These are phyloP conservation scores for Rhododendron kiyosumense DNA, from an alignment of 148 eudicot genomes.

Conservation along the genomic window DNA sequence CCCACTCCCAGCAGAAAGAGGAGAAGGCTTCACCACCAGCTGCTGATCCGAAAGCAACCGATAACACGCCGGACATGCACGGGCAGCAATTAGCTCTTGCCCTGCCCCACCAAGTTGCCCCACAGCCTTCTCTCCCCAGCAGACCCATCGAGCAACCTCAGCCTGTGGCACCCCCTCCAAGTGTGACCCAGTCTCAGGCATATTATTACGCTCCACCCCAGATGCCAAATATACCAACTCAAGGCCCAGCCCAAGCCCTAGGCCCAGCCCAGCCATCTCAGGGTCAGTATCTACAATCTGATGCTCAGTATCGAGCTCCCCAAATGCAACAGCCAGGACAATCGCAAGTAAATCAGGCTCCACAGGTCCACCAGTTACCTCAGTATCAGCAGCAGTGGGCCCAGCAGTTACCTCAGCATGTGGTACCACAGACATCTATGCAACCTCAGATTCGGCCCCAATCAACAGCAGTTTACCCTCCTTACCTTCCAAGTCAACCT, in stretches of 20 bases:
- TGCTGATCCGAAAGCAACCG: slow-evolving; percentile 47
- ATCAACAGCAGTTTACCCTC: slow-evolving; percentile 48
- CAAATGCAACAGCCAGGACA: slow-evolving; percentile 49
- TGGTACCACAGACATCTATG: slow-evolving; percentile 39
- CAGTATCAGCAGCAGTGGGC: slow-evolving; percentile 77
- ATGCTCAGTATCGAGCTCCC: slow-evolving; percentile 42
- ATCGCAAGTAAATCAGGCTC: slow-evolving; percentile 51
- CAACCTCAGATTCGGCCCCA: slow-evolving; percentile 54
- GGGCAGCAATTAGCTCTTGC: slow-evolving; percentile 80
- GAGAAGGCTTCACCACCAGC: slow-evolving; percentile 48
- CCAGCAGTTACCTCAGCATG: slow-evolving; percentile 51
- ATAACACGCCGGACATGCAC: slow-evolving; percentile 50
- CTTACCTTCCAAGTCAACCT: slow-evolving; percentile 61
- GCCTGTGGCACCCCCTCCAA: slow-evolving; percentile 44
- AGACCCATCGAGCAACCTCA: slow-evolving; percentile 38
- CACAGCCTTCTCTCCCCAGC: slow-evolving; percentile 40
- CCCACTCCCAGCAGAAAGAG: slow-evolving; percentile 42
- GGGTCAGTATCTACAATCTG: slow-evolving; percentile 50
- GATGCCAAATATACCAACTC: slow-evolving; percentile 37
- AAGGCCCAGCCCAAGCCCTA: slow-evolving; percentile 24
- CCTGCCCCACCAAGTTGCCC: slow-evolving; percentile 53
- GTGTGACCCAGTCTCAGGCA: slow-evolving; percentile 34
- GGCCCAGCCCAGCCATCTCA: slow-evolving; percentile 43
- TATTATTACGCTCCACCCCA: slow-evolving; percentile 57
- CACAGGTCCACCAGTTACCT: slow-evolving; percentile 46